Percentiles rank a stretch among this genome's conserved stretches.
These are phyloP conservation scores for Stephanocyclus meneghinianus DNA, from an alignment of 352 stramenopile genomes.

Conservation along the genomic window DNA sequence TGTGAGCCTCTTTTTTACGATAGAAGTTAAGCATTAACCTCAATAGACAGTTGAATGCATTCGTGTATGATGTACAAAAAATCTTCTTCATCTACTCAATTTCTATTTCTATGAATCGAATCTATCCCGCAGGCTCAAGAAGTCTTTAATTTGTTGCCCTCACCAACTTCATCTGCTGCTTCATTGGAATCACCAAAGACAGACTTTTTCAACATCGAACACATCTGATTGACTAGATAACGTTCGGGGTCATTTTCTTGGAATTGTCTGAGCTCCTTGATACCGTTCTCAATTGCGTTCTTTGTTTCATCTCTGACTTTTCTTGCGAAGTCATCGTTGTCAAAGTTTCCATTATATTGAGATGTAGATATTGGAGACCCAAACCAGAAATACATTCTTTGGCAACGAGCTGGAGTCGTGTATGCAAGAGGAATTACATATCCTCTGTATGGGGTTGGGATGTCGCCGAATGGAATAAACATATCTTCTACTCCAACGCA, in stretches of 20 bases:
- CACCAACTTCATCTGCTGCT: too few species aligned
- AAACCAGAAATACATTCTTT: slow-evolving; percentile 39
- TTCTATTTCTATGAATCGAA: too few species aligned
- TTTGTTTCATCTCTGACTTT: slow-evolving; percentile 33
- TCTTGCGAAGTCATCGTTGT: slow-evolving; percentile 15
- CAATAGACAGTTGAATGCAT: too few species aligned
- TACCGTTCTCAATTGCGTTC: slow-evolving; percentile 22
- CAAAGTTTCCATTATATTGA: slow-evolving; percentile 29
- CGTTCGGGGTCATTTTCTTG: slow-evolving; percentile 21
- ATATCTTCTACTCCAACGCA: slow-evolving; percentile 32
- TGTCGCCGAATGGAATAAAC: slow-evolving; percentile 25
- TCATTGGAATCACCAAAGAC: too few species aligned
- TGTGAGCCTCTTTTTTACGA: too few species aligned
- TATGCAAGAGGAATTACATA: slow-evolving; percentile 16
- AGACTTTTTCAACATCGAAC: background rate
- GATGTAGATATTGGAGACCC: slow-evolving; percentile 16
- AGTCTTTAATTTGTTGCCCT: too few species aligned
- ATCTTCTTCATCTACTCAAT: too few species aligned
- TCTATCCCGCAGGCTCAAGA: too few species aligned
- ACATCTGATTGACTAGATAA: slow-evolving; percentile 14
- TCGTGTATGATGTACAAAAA: too few species aligned
- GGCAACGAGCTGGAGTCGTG: slow-evolving; percentile 13
- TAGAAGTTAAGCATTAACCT: too few species aligned
- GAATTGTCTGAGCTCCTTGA: slow-evolving; percentile 17
- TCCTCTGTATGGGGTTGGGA: slow-evolving; percentile 20